phyloP scores from a whole-genome alignment of 495 filamentous ascomycete genomes.

The Apiosordaria backusii region DNA sequence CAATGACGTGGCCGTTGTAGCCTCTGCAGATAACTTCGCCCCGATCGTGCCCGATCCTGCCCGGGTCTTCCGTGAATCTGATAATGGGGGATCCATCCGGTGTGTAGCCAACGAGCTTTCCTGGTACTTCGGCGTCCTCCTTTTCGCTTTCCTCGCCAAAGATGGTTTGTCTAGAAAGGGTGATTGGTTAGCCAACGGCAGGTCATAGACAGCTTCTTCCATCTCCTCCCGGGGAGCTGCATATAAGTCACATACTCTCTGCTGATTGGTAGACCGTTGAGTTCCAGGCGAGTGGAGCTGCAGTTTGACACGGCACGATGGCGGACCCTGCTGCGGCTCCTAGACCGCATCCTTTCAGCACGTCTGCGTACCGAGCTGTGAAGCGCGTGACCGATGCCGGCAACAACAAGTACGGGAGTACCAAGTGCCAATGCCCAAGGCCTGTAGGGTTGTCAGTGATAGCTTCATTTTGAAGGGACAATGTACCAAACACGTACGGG shows the following conservation, averaged over 20 bases:
- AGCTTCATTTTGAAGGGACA: neutral
- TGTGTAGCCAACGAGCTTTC: conserved; percentile 36
- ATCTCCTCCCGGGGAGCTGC: neutral
- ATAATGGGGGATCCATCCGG: conserved; percentile 28
- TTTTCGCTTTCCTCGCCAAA: conserved; percentile 27
- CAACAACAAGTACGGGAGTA: conserved; percentile 48
- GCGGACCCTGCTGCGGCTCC: conserved; percentile 13
- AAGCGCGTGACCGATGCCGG: conserved; percentile 41
- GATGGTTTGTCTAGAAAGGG: conserved; percentile 23
- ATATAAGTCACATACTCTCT: conserved; percentile 26
- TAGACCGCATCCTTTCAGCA: conserved; percentile 22
- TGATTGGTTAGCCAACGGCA: conserved; percentile 11
- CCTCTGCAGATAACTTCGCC: conserved; percentile 26
- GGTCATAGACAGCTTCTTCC: neutral
- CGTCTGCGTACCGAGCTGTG: conserved; percentile 34
- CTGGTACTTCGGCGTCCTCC: conserved; percentile 24
- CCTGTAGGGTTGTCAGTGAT: conserved; percentile 16
- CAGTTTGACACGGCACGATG: conserved; percentile 16
- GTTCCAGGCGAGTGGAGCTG: conserved; percentile 17
- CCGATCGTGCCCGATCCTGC: conserved; percentile 16
- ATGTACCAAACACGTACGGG: conserved; percentile 32
- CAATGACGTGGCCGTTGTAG: conserved; percentile 25
- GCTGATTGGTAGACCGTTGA: conserved; percentile 27
- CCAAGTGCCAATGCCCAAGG: conserved; percentile 48
- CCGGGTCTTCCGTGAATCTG: conserved; percentile 28